Evolutionary conservation across 2,329 filamentous ascomycete genomes (phyloP), one percentile per base, ranked within the genome.

Genomic region (Chrysoporthe austroafricana): DNA sequence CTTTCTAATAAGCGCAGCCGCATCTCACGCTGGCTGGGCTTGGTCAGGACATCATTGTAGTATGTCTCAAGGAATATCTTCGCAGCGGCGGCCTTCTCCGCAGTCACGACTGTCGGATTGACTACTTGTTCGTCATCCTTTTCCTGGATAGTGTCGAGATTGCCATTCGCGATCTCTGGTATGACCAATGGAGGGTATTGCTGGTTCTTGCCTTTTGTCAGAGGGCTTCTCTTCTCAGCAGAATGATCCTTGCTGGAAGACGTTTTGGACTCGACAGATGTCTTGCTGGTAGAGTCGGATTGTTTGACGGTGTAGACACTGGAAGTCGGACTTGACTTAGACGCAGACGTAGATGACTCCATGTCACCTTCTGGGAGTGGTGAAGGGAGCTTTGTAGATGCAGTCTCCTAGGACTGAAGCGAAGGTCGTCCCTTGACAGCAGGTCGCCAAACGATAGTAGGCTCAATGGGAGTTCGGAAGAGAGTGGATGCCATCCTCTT

Each of bases 41-140:
- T 80, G 36, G 82, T 82, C 2, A 93, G 81, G 8, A 93, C 77
- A n/a, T 88, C 82, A 72, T 94, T 90, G 80, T 92, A 97, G 73
- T 94, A 88, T 0, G 89, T 93, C 77, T 98, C 96, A 11, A 98
- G 85, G 73, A 89, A 96, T 26, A 96, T 88, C 77, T 97, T 97
- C 56, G 93, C 91, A 0, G 92, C 90, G 0, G 93, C 89, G 2
- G 90, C 87, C 69, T 86, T 88, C 79, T 98, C 95, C 0, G 93
- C 90, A 0, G 94, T 97, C 13, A 77, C 56, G 8, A 84, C 75
- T 1, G 79, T 80, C 0, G 80, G 79, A 0, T 70, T 66, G 1
- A 71, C 64, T 1, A 72, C 66, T 34, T 34, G 43, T 14, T 77
- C 74, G 13, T 74, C 64, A 9, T 72, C 73, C 5, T 73, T 76